These are phyloP conservation scores for Eragrostis tef DNA, from an alignment of 202 grass and related monocot genomes.

Conservation along the genomic window DNA sequence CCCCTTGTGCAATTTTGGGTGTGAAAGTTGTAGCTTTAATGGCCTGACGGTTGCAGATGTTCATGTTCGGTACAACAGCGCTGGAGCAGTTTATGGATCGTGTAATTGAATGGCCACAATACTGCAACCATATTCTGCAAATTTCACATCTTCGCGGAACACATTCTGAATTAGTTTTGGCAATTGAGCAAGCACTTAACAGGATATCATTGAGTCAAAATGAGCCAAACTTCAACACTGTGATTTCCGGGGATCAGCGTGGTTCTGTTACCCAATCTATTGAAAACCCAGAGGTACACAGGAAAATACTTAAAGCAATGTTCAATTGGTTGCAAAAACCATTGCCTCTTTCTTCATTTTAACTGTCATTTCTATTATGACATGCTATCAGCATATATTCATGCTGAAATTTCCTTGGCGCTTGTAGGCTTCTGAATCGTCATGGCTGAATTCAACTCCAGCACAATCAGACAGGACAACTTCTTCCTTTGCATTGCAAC, in stretches of 20 bases:
- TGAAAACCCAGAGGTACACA: constrained; percentile 76
- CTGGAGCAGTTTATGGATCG: constrained; percentile 96
- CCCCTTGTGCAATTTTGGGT: neutral
- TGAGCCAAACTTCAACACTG: constrained; percentile 63
- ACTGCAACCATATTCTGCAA: constrained; percentile 98
- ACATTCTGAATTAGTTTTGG: constrained; percentile 80
- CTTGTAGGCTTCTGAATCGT: constrained; percentile 73
- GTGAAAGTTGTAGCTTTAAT: constrained; percentile 36
- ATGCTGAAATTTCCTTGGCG: neutral
- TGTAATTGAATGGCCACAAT: constrained; percentile 87
- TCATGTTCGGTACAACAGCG: constrained; percentile 89
- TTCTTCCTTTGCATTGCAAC: constrained; percentile 76
- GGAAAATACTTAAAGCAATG: constrained; percentile 9
- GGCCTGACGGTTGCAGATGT: constrained; percentile 82
- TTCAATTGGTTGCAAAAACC: neutral
- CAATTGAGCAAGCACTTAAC: constrained; percentile 79
- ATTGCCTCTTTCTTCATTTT: constrained; percentile 12
- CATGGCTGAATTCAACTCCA: constrained; percentile 73
- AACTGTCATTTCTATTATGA: neutral
- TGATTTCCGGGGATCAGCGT: constrained; percentile 75
- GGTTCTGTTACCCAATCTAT: constrained; percentile 63
- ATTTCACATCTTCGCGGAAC: constrained; percentile 96
- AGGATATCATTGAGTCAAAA: constrained; percentile 93
- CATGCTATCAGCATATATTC: neutral
- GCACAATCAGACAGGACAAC: constrained; percentile 71